These are phyloP conservation scores for Cryptosporidium felis DNA, from an alignment of 169 alveolate genomes.

Conservation along the genomic window DNA sequence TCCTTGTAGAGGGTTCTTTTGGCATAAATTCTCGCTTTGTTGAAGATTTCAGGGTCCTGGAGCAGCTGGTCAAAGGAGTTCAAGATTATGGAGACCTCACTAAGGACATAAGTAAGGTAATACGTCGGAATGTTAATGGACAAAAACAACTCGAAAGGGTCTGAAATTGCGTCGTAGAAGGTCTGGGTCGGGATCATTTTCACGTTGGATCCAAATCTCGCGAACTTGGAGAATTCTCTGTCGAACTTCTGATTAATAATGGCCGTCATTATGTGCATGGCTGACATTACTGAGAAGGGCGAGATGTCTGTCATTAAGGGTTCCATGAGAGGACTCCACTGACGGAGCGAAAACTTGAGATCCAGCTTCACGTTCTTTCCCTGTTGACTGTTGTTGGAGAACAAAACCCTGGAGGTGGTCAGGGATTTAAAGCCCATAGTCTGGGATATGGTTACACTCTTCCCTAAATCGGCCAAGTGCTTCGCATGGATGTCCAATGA, in stretches of 20 bases:
- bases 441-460: neutral
- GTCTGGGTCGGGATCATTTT: neutral
- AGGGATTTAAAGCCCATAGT: slow-evolving; percentile 18
- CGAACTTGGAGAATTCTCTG: neutral
- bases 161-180: neutral
- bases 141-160: slow-evolving; percentile 19
- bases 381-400: neutral
- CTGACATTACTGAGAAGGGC: neutral
- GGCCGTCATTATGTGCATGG: neutral
- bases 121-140: neutral
- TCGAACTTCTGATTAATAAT: neutral
- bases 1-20: neutral
- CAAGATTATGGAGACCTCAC: neutral
- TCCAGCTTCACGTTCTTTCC: neutral
- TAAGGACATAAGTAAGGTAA: neutral
- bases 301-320: neutral
- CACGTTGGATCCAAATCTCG: neutral
- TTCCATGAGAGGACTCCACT: slow-evolving; percentile 5
- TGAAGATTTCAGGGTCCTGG: neutral
- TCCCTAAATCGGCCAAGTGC: neutral
- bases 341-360: neutral
- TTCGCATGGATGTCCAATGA: neutral
- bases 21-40: neutral
- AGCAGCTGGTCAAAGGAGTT: neutral
- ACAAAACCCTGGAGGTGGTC: neutral